Base-by-base conservation (phyloP, 1,284 basidiomycete genomes). In the Takashimella tepidaria region DNA sequence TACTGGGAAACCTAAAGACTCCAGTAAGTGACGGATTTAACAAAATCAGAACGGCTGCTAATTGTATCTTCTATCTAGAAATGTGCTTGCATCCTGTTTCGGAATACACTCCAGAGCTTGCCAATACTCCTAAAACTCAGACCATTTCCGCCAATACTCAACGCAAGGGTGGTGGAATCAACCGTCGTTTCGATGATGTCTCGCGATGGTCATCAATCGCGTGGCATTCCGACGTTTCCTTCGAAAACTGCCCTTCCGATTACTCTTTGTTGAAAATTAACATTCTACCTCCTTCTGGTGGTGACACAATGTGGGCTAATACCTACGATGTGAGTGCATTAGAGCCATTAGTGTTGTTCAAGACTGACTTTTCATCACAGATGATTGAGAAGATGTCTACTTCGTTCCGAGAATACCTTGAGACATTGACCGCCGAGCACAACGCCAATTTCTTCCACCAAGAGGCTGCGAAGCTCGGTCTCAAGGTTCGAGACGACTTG, bases 221-320 rank as follows among this genome's bases (percentile, higher is more conserved):
- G 20, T 67, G 60, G 59, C 67, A 69, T 44, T 57, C 56, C 1
- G 57, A 53, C 44, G 49, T 51, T 13, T 27, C 83, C 0, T 88
- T 87, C 61, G 86, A 88, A 68, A 77, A 72, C 5, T 77, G 84
- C 1, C 85, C 86, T 0, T 80, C 83, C 0, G 84, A 86, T 67
- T 88, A 84, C 63, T 79, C 82, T 2, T 80, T 83, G 56, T 72
- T 84, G 45, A 83, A 83, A 63, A 76, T 84, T 64, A 81, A 83
- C 67, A 83, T 80, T 1, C 68, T 85, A 12, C 84, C 84, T 37
- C 61, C 69, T 16, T 56, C 56, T 12, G 76, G 77, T 2, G 77
- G 77, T 22, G 77, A 78, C 51, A 80, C 79, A 0, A 62, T 79
- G 8, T 80, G 78, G 78, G 69, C 73, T 4, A 72, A 66, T 40